Conservation (phyloP, 495 filamentous ascomycete genomes). For the Penicillium taxi region DNA sequence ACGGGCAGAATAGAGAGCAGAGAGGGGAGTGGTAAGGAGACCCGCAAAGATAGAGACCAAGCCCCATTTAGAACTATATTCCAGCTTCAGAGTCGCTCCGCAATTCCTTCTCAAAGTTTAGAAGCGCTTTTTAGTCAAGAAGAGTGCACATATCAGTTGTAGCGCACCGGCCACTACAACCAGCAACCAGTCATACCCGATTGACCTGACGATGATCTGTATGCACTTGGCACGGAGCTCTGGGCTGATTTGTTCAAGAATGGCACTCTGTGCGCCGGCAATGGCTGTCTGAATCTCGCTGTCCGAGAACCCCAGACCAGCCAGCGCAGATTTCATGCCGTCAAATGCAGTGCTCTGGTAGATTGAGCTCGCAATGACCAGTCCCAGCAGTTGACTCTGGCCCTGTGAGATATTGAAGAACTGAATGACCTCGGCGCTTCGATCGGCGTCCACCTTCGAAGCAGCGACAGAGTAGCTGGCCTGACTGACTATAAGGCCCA, state of each 20-base stretch:
- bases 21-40: too few relatives aligned
- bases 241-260: conserved; percentile 2
- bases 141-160: too few relatives aligned
- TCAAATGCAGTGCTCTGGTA: not conserved
- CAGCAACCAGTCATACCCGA: too few relatives aligned
- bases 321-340: not conserved
- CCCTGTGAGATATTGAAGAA: not conserved
- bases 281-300: not conserved
- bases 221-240: too few relatives aligned
- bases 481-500: not conserved
- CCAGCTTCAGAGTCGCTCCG: too few relatives aligned
- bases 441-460: not conserved
- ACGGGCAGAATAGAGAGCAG: too few relatives aligned
- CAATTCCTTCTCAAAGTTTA: too few relatives aligned
- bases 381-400: not conserved
- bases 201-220: too few relatives aligned
- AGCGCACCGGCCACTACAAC: too few relatives aligned
- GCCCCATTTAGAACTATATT: too few relatives aligned
- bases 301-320: not conserved
- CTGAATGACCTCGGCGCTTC: not conserved
- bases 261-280: conserved; percentile 3
- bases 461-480: not conserved
- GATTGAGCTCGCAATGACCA: not conserved
- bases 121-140: too few relatives aligned
- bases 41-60: too few relatives aligned